Conservation (phyloP, 1,139 yeast species). For the Yamadazyma membranifaciens region DNA sequence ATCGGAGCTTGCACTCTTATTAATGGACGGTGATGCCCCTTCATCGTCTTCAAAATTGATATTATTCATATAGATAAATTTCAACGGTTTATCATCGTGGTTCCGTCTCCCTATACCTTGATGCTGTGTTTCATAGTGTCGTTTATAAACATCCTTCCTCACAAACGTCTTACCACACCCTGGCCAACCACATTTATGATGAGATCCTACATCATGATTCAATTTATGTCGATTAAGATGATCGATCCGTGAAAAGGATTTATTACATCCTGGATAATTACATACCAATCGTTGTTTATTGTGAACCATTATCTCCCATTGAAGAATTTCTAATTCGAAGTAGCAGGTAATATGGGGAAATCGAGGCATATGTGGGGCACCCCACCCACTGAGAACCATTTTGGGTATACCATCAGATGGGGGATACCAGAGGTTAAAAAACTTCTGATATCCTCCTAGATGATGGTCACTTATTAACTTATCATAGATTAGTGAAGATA, state of each 20-base stretch:
- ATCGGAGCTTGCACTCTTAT: neutral
- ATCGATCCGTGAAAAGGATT: constrained; percentile 42
- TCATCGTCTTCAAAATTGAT: neutral
- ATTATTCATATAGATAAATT: constrained; percentile 9
- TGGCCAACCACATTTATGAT: constrained; percentile 30
- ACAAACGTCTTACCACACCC: constrained; percentile 43
- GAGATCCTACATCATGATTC: constrained; percentile 36
- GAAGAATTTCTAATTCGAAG: no score
- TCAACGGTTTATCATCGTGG: constrained; percentile 1
- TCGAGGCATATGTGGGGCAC: neutral
- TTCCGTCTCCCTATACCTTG: constrained; percentile 3
- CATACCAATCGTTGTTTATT: constrained; percentile 3
- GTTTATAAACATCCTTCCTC: constrained; percentile 29
- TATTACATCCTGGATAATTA: constrained; percentile 27
- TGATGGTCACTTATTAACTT: constrained; percentile 2
- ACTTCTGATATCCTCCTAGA: constrained; percentile 3
- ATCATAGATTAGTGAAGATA: no score
- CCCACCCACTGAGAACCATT: no score
- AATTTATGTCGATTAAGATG: constrained; percentile 43
- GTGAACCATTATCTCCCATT: no score
- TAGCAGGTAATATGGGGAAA: no score
- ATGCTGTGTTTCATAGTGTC: constrained; percentile 14
- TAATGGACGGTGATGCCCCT: neutral
- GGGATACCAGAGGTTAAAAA: neutral
- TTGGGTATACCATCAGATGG: neutral